Evolutionary conservation across 495 filamentous ascomycete genomes (phyloP).

Genomic region (Lophiotrema nucula): DNA sequence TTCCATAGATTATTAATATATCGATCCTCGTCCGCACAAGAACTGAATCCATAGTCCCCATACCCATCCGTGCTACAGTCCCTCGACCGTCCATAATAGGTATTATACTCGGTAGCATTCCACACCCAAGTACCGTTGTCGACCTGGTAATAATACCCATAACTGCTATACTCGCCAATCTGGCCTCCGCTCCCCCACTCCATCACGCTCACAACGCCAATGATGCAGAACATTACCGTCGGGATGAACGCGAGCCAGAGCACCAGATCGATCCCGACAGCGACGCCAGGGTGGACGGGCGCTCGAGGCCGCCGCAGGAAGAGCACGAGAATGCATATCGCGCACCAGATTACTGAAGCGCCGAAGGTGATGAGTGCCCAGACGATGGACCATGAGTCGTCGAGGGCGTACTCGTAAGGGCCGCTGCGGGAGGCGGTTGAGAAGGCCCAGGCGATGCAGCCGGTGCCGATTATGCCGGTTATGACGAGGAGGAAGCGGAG

Average conservation of each 20-base stretch:
- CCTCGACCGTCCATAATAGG: conserved; percentile 2
- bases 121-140: conserved; percentile 30
- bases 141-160: conserved; percentile 25
- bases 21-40: conserved; percentile 29
- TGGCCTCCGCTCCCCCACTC: conserved; percentile 9
- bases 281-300: conserved; percentile 38
- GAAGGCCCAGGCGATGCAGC: conserved; percentile 34
- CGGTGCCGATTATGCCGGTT: conserved; percentile 32
- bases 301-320: conserved; percentile 17
- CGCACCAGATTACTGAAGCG: conserved; percentile 24
- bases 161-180: conserved; percentile 9
- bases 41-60: conserved; percentile 4
- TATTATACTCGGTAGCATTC: conserved; percentile 12
- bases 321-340: conserved; percentile 22
- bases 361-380: conserved; percentile 34
- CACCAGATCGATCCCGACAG: conserved; percentile 39
- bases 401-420: conserved; percentile 2
- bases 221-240: conserved; percentile 25
- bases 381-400: conserved; percentile 10
- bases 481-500: conserved; percentile 35
- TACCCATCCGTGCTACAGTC: not conserved
- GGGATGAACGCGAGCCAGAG: conserved; percentile 38
- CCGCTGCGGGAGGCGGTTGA: not conserved
- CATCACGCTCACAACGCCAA: not conserved
- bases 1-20: conserved; percentile 27